Evolutionary conservation across 1,139 yeast genomes (phyloP), one percentile per base, ranked within the genome.

Genomic region (Candida dubliniensis): DNA sequence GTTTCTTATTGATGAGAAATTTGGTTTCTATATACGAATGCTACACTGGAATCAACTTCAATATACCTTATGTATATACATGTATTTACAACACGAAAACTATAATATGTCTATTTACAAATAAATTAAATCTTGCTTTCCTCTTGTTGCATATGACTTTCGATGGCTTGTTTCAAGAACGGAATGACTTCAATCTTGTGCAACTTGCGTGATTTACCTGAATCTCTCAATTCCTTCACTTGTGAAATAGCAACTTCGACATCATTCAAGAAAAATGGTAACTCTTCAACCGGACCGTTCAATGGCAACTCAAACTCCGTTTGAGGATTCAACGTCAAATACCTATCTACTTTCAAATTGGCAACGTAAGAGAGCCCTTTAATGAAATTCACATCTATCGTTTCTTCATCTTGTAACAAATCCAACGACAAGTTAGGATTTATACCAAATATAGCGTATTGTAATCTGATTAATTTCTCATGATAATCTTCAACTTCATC

Each of bases 381-480:
- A 12, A 86, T 77, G 49, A 86, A 84, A 40, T 63, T 63, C 31
- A 57, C 67, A 48, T 74, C 71, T 45, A 82, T 75, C 54, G 83
- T 86, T n/a, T 82, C 79, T 4, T 57, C 58, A 45, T 65, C 52
- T 41, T 69, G 58, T 13, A 49, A 42, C 32, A 47, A 41, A 44
- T 64, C 65, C 52, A 81, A 82, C 35, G 64, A 60, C 32, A 75
- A 62, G 36, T 66, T 70, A 1, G 82, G 78, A 47, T 71, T 77
- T 45, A 89, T 85, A 18, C 96, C 96, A 60, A 82, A 90, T 31
- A 89, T 66, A 0, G 96, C 91, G 56, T 76, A 81, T 62, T 87
- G 95, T 57, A 89, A 76, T 60, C 97, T 80, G 48, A 82, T 81
- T 46, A 90, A 72, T 59, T 82, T 82, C 47, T 82, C 89, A 59